These are phyloP conservation scores for Chaetothyriales sp. DNA, from an alignment of 2,329 filamentous ascomycete species.

Conservation along the genomic window DNA sequence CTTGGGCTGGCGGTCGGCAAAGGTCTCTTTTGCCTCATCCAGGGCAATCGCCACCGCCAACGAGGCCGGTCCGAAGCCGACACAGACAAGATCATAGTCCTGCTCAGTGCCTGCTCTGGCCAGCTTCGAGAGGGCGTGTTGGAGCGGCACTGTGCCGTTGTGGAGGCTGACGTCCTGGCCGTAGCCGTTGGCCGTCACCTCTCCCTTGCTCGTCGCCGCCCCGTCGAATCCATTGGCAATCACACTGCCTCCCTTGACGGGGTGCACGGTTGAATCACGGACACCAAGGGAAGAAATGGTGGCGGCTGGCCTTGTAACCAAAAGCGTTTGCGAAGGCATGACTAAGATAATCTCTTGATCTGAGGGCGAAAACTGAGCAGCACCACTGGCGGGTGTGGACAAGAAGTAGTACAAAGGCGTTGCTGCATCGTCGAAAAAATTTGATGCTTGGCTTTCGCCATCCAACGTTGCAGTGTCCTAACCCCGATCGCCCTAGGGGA, in stretches of 20 bases:
- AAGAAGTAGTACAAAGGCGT: not conserved
- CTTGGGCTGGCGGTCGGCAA: constrained; percentile 41
- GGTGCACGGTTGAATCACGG: not conserved
- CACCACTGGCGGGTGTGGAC: not conserved
- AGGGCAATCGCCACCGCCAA: constrained; percentile 79
- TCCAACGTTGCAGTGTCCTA: not conserved
- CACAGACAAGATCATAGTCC: constrained; percentile 70
- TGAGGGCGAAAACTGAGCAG: not conserved
- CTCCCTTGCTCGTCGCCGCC: not conserved
- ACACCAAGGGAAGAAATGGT: not conserved
- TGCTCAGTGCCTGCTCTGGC: constrained; percentile 30
- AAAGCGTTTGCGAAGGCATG: not conserved
- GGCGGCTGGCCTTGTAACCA: not conserved
- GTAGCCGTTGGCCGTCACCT: not conserved
- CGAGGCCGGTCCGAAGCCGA: constrained; percentile 86
- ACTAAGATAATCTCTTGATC: not conserved
- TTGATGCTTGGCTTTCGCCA: not conserved
- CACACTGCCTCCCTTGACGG: not conserved
- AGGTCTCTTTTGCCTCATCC: constrained; percentile 43
- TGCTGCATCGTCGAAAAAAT: not conserved
- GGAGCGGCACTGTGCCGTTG: not conserved
- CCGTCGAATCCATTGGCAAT: not conserved
- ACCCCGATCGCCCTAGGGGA: not conserved
- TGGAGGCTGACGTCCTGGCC: not conserved
- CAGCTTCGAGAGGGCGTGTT: not conserved